A percentile compares a stretch with the other conserved stretches of the same genome.
phyloP scores from a whole-genome alignment of 2,329 filamentous ascomycete genomes.

The Pyricularia sp. region DNA sequence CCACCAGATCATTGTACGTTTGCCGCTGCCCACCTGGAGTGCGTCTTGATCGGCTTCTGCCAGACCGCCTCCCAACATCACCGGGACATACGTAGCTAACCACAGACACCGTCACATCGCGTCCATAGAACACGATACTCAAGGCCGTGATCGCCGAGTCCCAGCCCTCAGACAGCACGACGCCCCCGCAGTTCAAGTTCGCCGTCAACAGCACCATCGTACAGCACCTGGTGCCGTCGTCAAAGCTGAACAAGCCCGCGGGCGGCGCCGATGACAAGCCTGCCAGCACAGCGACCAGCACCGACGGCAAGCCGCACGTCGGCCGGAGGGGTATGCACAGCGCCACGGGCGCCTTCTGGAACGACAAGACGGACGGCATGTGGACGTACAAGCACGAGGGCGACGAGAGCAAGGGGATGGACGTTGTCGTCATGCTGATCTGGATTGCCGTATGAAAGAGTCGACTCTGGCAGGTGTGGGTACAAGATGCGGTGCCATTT shows the following conservation, averaged over 20 bases:
- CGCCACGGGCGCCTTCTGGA: conserved; percentile 80
- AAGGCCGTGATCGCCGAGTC: conserved; percentile 70
- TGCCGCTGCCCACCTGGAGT: not conserved
- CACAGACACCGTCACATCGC: not conserved
- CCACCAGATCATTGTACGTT: conserved; percentile 76
- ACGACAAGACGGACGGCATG: conserved; percentile 83
- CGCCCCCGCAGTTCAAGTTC: conserved; percentile 72
- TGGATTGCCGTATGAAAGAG: conserved; percentile 58
- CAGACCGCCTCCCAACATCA: conserved; percentile 8
- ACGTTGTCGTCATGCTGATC: conserved; percentile 64
- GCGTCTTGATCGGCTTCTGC: not conserved
- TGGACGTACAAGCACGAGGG: conserved; percentile 82
- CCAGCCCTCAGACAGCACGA: conserved; percentile 39
- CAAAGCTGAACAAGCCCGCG: conserved; percentile 51
- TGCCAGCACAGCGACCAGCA: conserved; percentile 40
- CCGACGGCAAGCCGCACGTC: conserved; percentile 59
- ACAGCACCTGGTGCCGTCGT: conserved; percentile 72
- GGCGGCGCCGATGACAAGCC: conserved; percentile 43
- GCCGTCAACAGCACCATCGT: conserved; percentile 98
- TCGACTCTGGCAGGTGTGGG: no score
- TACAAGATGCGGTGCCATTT: not conserved
- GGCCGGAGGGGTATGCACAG: conserved; percentile 87
- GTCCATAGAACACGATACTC: conserved; percentile 60
- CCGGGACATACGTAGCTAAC: not conserved
- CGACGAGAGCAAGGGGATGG: conserved; percentile 56